These are phyloP conservation scores for Tremella yokohamensis DNA, from an alignment of 768 basidiomycete genomes.

Conservation along the genomic window DNA sequence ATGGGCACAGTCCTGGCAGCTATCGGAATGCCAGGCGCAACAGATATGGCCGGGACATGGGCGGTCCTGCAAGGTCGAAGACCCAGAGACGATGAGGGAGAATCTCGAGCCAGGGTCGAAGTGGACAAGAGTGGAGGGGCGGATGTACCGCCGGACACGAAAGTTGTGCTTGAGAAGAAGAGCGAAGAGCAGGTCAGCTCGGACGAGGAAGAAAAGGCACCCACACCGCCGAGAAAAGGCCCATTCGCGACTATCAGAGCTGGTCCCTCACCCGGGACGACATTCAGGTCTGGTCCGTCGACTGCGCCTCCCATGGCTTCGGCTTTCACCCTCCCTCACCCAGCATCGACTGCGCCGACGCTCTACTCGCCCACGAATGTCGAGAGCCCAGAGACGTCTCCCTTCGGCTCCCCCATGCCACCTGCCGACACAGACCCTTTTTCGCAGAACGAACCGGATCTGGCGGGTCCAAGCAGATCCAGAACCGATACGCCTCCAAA, in stretches of 20 bases:
- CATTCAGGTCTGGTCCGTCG: not conserved
- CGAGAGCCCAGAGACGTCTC: slow-evolving; percentile 9
- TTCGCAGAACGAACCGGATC: slow-evolving; percentile 17
- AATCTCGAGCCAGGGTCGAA: slow-evolving; percentile 47
- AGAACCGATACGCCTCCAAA: slow-evolving; percentile 8
- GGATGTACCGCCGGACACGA: slow-evolving; percentile 19
- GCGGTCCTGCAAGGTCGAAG: slow-evolving; percentile 81
- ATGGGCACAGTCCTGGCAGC: slow-evolving; percentile 73
- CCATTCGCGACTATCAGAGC: not conserved
- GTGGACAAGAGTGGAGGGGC: slow-evolving; percentile 56
- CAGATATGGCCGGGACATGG: slow-evolving; percentile 71
- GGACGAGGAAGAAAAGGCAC: not conserved
- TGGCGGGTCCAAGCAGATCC: slow-evolving; percentile 6
- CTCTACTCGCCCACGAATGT: slow-evolving; percentile 19
- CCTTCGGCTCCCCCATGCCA: slow-evolving; percentile 7
- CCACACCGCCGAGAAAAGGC: not conserved
- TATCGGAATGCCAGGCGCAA: slow-evolving; percentile 71
- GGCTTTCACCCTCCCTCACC: slow-evolving; percentile 7
- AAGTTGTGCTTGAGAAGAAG: slow-evolving; percentile 12
- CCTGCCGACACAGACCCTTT: slow-evolving; percentile 39
- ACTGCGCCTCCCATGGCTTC: slow-evolving; percentile 4
- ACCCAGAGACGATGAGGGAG: slow-evolving; percentile 40
- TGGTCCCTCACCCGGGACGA: not conserved
- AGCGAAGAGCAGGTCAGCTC: slow-evolving; percentile 2
- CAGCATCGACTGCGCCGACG: slow-evolving; percentile 25